Base-by-base conservation (phyloP, 2,329 filamentous ascomycete species). In the Drechslerella coelobrocha region DNA sequence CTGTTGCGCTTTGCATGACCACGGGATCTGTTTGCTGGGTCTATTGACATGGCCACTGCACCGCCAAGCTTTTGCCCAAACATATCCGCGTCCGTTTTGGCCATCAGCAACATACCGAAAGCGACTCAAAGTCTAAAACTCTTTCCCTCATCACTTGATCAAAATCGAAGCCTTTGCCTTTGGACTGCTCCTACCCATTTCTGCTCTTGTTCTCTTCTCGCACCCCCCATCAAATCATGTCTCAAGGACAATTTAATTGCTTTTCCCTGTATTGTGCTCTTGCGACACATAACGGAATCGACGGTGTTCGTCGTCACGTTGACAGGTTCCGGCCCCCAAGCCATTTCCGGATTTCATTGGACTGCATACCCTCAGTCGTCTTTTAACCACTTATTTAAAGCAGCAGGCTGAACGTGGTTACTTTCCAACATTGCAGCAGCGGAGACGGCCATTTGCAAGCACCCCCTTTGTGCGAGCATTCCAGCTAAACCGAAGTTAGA, bases 381-480 rank as follows among this genome's bases (percentile, higher is more conserved):
- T 62, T n/a, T 68, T 69, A 54, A 57, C 65, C 65, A 69, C 31
- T 69, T 61, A 61, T 53, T 69, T n/a, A 48, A 57, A 51, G 57
- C 65, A 52, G 65, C 57, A 69, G 65, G 54, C 56, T 39, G 52
- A 69, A 62, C 51, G 57, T 69, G 65, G 57, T 61, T 69, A 47
- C 52, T 62, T 21, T 56, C 65, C 65, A 69, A 62, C 56, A 62
- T 68, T 68, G 39, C 51, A 56, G 34, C 45, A 57, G 51, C 39
- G 10, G 26, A 68, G 56, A 27, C 53, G 52, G 47, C 51, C 52
- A 69, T 62, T 69, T 62, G 57, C 51, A 53, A 62, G 65, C 65
- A 52, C 57, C 52, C 63, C 57, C 57, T 68, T 69, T 62, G 57
- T 69, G 57, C 56, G 48, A 61, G 52, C 57, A 62, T 69, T 69